Evolutionary conservation across 2,329 filamentous ascomycete genomes (phyloP), one percentile per base, ranked within the genome.

Genomic region (Fusarium xylarioides): DNA sequence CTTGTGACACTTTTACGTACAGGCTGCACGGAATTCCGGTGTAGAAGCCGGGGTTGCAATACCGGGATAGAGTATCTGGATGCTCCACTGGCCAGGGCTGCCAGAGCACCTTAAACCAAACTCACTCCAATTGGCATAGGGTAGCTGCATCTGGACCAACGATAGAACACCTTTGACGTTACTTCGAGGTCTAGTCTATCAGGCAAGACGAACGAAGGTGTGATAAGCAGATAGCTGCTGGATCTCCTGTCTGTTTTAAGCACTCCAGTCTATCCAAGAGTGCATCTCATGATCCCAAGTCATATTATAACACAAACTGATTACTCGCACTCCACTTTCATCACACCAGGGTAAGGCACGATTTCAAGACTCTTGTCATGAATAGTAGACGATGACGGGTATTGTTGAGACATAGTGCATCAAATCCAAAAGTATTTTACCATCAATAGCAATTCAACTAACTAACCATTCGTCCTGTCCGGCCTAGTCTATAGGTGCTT

Each of bases 1-100:
- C 63, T 69, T 56, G 40, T 69, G 58, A 58, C 38, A 42, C 23
- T 40, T 65, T 69, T 42, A 37, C 26, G 26, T 42, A 37, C 14
- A 57, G 19, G 23, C 19, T 44, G 4, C 26, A 53, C 46, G 46
- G 38, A 54, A 54, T 69, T 65, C 35, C 52, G 40, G 58, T 53
- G 9, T 38, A 46, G 21, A 32, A 38, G 19, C 59, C 50, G 52
- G 50, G 44, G 38, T 68, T 68, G 38, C 35, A 58, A 30, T 18
- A n/a, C 58, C 58, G 58, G 44, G 30, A 30, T 30, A 26, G 9
- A 30, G 26, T 30, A 55, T 11, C 3, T 30, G 26, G 26, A 21
- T 21, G 12, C 23, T 12, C 11, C 21, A 54, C 50, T 40, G 26
- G 35, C 50, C 15, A 40, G 23, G 23, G n/a, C 30, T 30, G 12